Evolutionary conservation across 225 moss, liverwort and hornwort species (phyloP), one percentile per base, ranked within the genome.

Genomic region (Takakia lepidozioides): DNA sequence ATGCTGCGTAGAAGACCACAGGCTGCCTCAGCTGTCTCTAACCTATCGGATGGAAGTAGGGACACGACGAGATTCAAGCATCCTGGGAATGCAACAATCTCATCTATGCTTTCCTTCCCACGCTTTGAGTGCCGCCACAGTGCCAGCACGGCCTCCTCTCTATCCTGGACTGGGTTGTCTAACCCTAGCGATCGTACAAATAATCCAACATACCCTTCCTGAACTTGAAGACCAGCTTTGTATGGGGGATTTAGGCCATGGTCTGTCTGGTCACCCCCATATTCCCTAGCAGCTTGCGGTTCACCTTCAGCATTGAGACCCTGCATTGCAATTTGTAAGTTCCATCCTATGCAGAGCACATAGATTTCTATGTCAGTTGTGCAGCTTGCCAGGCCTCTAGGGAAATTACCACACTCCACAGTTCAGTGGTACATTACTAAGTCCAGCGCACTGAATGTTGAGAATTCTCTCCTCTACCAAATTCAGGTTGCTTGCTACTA

Each of bases 21-120:
- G 34, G 92, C 92, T 48, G 83, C 88, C 59, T 88, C 85, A 23
- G 80, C 60, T 17, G 85, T 73, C 36, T 25, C 58, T 51, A 58
- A 61, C 47, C 85, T 78, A 15, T 72, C 73, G 23, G 85, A 93
- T 30, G 82, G 83, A 19, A 93, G 68, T 40, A 93, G 82, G 34
- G 76, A 77, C 46, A 93, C 88, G 25, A 93, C 70, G 29, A 93
- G 78, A 62, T 80, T 93, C 56, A 93, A 78, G 59, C 85, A 93
- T 27, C 92, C 92, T 8, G 82, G 85, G 28, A 75, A 93, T 48
- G 62, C 67, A 25, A 93, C 44, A 65, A 93, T 83, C 58, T 93
- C 80, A 52, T 83, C 80, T 52, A 83, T 77, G 59, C 52, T 71
- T 25, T 75, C 68, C 58, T 65, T 64, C 41, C 85, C 85, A 25